These are phyloP conservation scores for Plantago major DNA, from an alignment of 257 asterid genomes.

Conservation along the genomic window DNA sequence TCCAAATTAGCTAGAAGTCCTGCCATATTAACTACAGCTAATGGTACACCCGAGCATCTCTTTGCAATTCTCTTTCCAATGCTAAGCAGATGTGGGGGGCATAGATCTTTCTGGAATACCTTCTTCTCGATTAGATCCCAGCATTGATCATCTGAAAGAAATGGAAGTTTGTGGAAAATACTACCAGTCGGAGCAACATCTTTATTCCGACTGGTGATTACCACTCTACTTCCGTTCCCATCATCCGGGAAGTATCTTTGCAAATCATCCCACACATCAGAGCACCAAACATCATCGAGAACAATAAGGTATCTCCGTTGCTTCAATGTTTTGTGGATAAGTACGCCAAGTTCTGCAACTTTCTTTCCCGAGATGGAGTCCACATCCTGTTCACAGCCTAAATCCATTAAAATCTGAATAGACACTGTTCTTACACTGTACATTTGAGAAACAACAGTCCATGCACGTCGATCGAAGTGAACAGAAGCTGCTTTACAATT, in stretches of 20 bases:
- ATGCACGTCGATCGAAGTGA: no score
- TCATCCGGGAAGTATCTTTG: background rate
- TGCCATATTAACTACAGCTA: constrained; percentile 17
- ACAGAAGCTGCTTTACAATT: no score
- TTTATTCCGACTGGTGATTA: constrained; percentile 9
- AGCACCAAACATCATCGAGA: background rate
- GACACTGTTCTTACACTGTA: no score
- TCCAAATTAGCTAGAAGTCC: constrained; percentile 16
- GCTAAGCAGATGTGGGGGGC: constrained; percentile 11
- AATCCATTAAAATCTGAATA: no score
- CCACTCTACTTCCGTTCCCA: constrained; percentile 19
- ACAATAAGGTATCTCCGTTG: background rate
- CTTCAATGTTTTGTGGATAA: background rate
- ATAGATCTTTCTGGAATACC: constrained; percentile 6
- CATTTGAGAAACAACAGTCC: no score
- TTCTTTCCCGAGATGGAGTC: no score
- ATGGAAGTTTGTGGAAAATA: background rate
- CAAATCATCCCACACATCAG: background rate
- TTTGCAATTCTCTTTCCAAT: background rate
- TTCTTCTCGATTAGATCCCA: constrained; percentile 15
- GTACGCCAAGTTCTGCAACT: no score
- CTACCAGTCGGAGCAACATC: background rate
- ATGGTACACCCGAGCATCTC: constrained; percentile 17
- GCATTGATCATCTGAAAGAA: background rate
- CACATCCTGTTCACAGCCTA: no score